Conservation (phyloP, 768 basidiomycete species). For the Calvatia gigantea region DNA sequence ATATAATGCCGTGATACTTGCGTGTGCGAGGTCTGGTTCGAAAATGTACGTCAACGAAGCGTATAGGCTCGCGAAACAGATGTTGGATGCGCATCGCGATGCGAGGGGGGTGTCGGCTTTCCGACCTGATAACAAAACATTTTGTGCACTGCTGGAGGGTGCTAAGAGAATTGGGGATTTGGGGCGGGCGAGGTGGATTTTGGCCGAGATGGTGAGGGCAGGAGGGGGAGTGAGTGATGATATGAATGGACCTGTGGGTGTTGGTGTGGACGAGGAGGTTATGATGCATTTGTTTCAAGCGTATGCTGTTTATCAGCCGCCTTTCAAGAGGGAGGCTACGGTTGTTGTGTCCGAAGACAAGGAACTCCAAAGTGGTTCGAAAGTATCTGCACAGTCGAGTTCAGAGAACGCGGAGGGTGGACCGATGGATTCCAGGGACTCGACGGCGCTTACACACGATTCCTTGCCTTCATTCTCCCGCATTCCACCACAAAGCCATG, state of each 20-base stretch:
- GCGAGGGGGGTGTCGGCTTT: conserved; percentile 54
- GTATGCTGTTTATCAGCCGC: conserved; percentile 77
- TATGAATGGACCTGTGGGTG: conserved; percentile 19
- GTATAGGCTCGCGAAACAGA: conserved; percentile 80
- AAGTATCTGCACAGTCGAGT: neutral
- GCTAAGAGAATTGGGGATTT: conserved; percentile 87
- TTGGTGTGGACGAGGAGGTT: conserved; percentile 56
- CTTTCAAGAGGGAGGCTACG: conserved; percentile 54
- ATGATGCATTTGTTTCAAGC: conserved; percentile 86
- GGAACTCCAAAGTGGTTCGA: conserved; percentile 8
- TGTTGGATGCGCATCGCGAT: conserved; percentile 77
- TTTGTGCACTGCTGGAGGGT: conserved; percentile 84
- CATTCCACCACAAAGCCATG: conserved; percentile 66
- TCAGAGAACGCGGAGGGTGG: neutral
- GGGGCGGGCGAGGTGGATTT: conserved; percentile 79
- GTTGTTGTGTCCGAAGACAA: conserved; percentile 31
- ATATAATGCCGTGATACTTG: conserved; percentile 81
- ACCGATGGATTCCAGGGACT: neutral
- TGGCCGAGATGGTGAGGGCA: conserved; percentile 74
- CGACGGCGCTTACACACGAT: conserved; percentile 6
- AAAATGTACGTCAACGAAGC: conserved; percentile 73
- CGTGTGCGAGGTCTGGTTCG: conserved; percentile 66
- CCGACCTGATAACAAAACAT: conserved; percentile 63
- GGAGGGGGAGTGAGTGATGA: conserved; percentile 15
- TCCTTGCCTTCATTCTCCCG: conserved; percentile 37